Conservation (phyloP, 192 early-diverging fungal species). For the Backusella circina region DNA sequence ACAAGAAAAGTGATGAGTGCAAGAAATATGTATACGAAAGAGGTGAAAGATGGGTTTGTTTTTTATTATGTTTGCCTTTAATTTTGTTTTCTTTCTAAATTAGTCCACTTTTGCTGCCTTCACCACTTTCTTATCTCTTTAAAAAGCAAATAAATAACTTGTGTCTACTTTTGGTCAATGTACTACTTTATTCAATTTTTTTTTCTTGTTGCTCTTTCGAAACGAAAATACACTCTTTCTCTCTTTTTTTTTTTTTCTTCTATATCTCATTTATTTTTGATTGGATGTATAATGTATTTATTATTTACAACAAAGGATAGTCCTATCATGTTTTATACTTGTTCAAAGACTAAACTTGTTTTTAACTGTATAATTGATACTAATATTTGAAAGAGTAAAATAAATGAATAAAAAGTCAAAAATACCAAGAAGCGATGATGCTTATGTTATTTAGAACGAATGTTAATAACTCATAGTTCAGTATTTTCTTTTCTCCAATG, state of each 20-base stretch:
- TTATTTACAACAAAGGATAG: too few relatives aligned
- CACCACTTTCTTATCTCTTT: neutral
- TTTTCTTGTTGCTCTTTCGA: neutral
- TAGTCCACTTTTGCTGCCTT: neutral
- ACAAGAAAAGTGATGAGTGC: neutral
- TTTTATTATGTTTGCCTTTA: neutral
- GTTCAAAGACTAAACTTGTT: too few relatives aligned
- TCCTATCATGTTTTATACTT: too few relatives aligned
- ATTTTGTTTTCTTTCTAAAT: neutral
- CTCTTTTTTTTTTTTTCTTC: neutral
- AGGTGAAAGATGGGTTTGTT: neutral
- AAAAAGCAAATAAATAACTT: slow-evolving; percentile 5
- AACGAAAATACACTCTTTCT: neutral
- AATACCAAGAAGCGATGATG: too few relatives aligned
- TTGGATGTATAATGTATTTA: too few relatives aligned
- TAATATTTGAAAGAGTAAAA: too few relatives aligned
- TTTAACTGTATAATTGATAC: too few relatives aligned
- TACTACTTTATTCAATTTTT: neutral
- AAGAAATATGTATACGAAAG: neutral
- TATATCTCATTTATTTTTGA: neutral
- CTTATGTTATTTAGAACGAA: too few relatives aligned
- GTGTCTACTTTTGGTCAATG: slow-evolving; percentile 1
- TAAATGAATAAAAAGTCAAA: too few relatives aligned
- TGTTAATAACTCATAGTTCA: too few relatives aligned
- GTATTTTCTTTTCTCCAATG: too few relatives aligned